Percentiles rank a stretch among this genome's conserved stretches.
These are phyloP conservation scores for Calocybe gangraenosa DNA, from an alignment of 768 basidiomycete species.

Conservation along the genomic window DNA sequence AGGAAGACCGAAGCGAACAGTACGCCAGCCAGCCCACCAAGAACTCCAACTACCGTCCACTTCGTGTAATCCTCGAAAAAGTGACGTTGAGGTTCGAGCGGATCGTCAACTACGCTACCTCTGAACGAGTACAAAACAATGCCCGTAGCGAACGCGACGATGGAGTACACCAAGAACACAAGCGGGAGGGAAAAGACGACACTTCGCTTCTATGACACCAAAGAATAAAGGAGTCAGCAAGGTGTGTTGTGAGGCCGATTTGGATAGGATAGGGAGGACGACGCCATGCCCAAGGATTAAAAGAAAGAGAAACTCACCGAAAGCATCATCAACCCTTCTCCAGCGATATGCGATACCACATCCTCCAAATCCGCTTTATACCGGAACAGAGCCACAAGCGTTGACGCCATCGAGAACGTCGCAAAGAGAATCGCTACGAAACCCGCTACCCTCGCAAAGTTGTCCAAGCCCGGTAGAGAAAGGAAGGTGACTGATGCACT, in stretches of 20 bases:
- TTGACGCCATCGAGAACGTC: conserved; percentile 63
- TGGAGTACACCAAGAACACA: conserved; percentile 68
- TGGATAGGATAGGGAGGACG: no score
- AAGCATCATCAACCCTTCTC: conserved; percentile 50
- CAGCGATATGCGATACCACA: conserved; percentile 44
- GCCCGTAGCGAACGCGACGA: conserved; percentile 63
- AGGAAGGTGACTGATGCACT: conserved; percentile 82
- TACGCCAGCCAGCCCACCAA: conserved; percentile 63
- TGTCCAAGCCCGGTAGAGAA: conserved; percentile 71
- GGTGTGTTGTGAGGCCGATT: no score
- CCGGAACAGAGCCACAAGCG: conserved; percentile 64
- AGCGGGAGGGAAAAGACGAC: conserved; percentile 69
- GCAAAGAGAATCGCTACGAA: conserved; percentile 69
- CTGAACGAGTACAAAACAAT: conserved; percentile 65
- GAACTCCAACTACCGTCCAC: conserved; percentile 58
- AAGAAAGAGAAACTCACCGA: conserved; percentile 31
- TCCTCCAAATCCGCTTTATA: conserved; percentile 64
- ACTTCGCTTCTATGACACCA: conserved; percentile 44
- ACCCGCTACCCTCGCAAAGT: conserved; percentile 56
- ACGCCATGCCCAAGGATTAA: no score
- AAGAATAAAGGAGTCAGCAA: background rate
- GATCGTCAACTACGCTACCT: conserved; percentile 36
- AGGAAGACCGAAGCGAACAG: conserved; percentile 47
- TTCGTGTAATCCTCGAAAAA: conserved; percentile 58
- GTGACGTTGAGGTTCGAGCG: conserved; percentile 25